Conservation (phyloP, 2,329 filamentous ascomycete species). For the Achaetomium macrosporum region DNA sequence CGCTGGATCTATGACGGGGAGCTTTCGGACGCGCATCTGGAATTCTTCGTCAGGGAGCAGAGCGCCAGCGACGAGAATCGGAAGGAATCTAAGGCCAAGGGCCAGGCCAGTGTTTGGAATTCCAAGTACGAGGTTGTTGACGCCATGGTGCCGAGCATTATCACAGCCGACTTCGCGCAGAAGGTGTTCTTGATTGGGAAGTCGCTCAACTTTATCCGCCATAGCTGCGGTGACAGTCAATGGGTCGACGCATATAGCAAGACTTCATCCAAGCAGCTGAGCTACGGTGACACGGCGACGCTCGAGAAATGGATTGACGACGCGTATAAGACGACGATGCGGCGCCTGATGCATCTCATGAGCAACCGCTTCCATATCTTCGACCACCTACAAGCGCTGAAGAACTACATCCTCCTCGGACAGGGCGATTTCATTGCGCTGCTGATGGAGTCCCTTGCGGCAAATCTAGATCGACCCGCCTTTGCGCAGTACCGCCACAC, state of each 20-base stretch:
- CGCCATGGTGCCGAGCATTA: constrained; percentile 86
- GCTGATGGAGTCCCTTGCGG: constrained; percentile 91
- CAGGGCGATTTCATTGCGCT: constrained; percentile 97
- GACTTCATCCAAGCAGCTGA: constrained; percentile 81
- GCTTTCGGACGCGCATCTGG: constrained; percentile 87
- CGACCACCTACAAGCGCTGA: constrained; percentile 83
- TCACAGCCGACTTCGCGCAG: constrained; percentile 87
- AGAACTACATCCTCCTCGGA: constrained; percentile 89
- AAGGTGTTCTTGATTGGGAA: constrained; percentile 98
- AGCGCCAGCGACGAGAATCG: constrained; percentile 44
- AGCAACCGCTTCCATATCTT: constrained; percentile 91
- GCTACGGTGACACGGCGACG: constrained; percentile 87
- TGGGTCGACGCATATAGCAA: constrained; percentile 98
- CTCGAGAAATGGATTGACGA: constrained; percentile 92
- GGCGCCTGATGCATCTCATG: constrained; percentile 88
- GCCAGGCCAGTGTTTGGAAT: constrained; percentile 90
- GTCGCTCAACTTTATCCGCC: constrained; percentile 94
- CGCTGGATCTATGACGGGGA: constrained; percentile 99
- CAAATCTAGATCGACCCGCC: constrained; percentile 90
- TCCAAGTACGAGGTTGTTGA: constrained; percentile 88
- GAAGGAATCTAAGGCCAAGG: constrained; percentile 48
- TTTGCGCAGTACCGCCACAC: constrained; percentile 96
- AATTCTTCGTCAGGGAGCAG: constrained; percentile 92
- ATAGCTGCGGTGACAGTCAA: constrained; percentile 85
- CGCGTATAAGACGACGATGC: constrained; percentile 97